A percentile compares a stretch with the other conserved stretches of the same genome.
Evolutionary conservation across 1,139 yeast genomes (phyloP).

Genomic region (Geotrichum fermentans): DNA sequence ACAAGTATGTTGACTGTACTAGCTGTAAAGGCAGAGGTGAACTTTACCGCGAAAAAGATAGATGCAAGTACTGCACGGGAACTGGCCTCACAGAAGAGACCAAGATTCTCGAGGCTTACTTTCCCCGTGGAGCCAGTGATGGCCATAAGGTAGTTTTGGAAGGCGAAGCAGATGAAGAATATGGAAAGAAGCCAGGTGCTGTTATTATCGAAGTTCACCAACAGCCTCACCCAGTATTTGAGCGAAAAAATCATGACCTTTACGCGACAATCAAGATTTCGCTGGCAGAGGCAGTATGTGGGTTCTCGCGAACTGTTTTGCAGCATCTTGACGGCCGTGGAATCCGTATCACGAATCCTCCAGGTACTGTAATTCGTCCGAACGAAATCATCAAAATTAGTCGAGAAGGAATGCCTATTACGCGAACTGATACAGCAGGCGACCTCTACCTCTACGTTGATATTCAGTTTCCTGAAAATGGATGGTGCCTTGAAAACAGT

Average conservation of each 20-base stretch:
- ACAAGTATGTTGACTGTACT: slow-evolving; percentile 58
- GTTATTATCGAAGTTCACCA: slow-evolving; percentile 59
- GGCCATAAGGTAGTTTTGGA: slow-evolving; percentile 59
- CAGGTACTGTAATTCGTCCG: slow-evolving; percentile 72
- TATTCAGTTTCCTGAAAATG: slow-evolving; percentile 76
- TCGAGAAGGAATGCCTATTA: slow-evolving; percentile 84
- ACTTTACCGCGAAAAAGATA: slow-evolving; percentile 57
- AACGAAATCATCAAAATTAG: slow-evolving; percentile 61
- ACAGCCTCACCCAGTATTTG: slow-evolving; percentile 44
- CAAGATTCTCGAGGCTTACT: slow-evolving; percentile 71
- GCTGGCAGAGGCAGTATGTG: slow-evolving; percentile 76
- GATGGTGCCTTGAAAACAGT: slow-evolving; percentile 32
- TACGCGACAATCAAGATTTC: slow-evolving; percentile 57
- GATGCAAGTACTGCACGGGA: slow-evolving; percentile 75
- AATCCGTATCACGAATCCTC: slow-evolving; percentile 55
- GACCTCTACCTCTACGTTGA: slow-evolving; percentile 67
- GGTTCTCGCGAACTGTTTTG: slow-evolving; percentile 64
- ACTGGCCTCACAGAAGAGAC: slow-evolving; percentile 58
- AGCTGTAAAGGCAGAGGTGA: slow-evolving; percentile 72
- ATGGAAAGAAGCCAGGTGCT: slow-evolving; percentile 72
- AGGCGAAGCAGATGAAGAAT: slow-evolving; percentile 71
- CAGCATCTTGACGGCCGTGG: slow-evolving; percentile 80
- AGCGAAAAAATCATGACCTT: slow-evolving; percentile 60
- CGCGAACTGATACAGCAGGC: slow-evolving; percentile 49
- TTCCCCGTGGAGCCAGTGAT: slow-evolving; percentile 61